Percentiles rank a stretch among this genome's conserved stretches.
Evolutionary conservation across 176 grass and related monocot species (phyloP).

Genomic region (Zea mays): Zm-B73-REFERENCE-NAM-5.0 NC_050105.1:31495001-31495500

Average conservation of each 20-base stretch:
- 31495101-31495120: not conserved
- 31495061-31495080: not conserved
- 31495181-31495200: not conserved
- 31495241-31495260: conserved; percentile 58
- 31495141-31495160: not conserved
- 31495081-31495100: not conserved
- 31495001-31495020: not conserved
- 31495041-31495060: not conserved
- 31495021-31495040: not conserved
- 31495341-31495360: conserved; percentile 64
- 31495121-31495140: not conserved
- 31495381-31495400: conserved; percentile 56
- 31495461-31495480: conserved; percentile 53
- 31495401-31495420: conserved; percentile 69
- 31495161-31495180: conserved; percentile 3
- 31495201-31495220: conserved; percentile 4
- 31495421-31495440: conserved; percentile 62
- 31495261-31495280: conserved; percentile 62
- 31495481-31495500: conserved; percentile 62
- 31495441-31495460: conserved; percentile 53
- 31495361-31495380: conserved; percentile 59
- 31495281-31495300: conserved; percentile 73
- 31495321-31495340: conserved; percentile 67
- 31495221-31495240: conserved; percentile 72
- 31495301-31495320: conserved; percentile 69